These are phyloP conservation scores for Fusarium napiforme DNA, from an alignment of 2,329 filamentous ascomycete species.

Conservation along the genomic window DNA sequence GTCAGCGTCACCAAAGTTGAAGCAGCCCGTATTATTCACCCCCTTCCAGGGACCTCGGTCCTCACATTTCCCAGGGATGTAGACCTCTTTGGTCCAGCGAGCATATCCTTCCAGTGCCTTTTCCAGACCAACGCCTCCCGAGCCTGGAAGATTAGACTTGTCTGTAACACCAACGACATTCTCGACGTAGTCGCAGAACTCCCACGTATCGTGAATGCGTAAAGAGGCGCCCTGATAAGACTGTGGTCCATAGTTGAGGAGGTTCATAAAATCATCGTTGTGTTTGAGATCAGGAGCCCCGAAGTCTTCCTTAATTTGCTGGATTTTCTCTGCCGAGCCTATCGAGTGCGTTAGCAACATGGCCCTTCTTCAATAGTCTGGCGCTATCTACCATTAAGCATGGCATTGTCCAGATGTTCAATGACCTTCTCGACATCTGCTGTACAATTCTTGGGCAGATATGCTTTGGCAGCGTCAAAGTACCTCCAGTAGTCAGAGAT, in stretches of 20 bases:
- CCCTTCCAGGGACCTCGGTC: constrained; percentile 3
- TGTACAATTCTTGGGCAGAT: constrained; percentile 6
- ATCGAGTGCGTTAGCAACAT: not conserved
- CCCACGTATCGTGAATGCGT: not conserved
- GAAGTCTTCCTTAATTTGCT: not conserved
- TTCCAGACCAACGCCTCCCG: not conserved
- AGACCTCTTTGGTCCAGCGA: not conserved
- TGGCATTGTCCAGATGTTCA: not conserved
- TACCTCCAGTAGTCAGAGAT: constrained; percentile 5
- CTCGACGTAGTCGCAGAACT: constrained; percentile 8
- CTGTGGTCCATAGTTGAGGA: not conserved
- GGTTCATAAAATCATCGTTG: constrained; percentile 9
- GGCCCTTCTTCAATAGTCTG: no score
- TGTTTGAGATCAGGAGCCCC: not conserved
- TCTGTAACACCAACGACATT: not conserved
- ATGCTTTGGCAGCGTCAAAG: constrained; percentile 4
- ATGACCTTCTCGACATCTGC: not conserved
- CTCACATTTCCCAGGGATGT: not conserved
- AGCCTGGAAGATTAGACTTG: not conserved
- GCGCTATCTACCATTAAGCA: not conserved
- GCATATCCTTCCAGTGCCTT: constrained; percentile 1
- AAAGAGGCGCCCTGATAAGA: not conserved
- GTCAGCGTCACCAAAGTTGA: constrained; percentile 3
- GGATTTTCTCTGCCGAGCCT: not conserved
- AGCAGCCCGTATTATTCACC: constrained; percentile 1